phyloP scores from a whole-genome alignment of 805 yeast species.

The Ogataea zsoltii region DNA sequence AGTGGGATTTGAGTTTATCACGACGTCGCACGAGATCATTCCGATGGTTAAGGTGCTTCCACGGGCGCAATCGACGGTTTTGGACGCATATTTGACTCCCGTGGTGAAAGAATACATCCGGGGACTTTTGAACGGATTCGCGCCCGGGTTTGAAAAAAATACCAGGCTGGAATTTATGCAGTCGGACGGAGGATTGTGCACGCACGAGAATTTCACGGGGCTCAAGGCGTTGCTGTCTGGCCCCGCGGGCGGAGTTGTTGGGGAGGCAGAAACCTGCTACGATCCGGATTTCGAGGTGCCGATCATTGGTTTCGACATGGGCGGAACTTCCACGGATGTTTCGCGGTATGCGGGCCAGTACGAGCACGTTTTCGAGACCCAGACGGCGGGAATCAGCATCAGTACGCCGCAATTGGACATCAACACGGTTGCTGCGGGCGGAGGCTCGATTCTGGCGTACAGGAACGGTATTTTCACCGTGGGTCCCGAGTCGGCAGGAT shows the following conservation, averaged over 20 bases:
- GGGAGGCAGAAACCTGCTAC: conserved; percentile 53
- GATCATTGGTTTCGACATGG: conserved; percentile 39
- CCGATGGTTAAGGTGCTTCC: conserved; percentile 40
- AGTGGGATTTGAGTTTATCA: conserved; percentile 50
- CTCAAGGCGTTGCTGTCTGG: conserved; percentile 54
- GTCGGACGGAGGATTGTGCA: conserved; percentile 56
- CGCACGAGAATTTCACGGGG: conserved; percentile 53
- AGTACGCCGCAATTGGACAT: conserved; percentile 36
- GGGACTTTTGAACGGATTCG: conserved; percentile 36
- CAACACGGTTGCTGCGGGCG: conserved; percentile 33
- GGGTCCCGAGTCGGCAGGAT: conserved; percentile 81
- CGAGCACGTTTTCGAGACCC: conserved; percentile 32
- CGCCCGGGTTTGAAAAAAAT: conserved; percentile 32
- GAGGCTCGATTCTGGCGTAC: conserved; percentile 66
- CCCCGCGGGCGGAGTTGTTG: conserved; percentile 64
- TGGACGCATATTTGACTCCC: conserved; percentile 45
- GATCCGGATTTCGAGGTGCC: conserved; percentile 30
- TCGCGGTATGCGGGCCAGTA: conserved; percentile 31
- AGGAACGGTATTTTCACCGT: conserved; percentile 69
- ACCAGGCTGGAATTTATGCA: conserved; percentile 54
- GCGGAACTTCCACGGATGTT: conserved; percentile 39
- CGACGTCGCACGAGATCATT: conserved; percentile 37
- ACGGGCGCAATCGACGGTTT: conserved; percentile 41
- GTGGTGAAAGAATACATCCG: conserved; percentile 38
- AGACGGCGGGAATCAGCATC: conserved; percentile 35